These are phyloP conservation scores for Beauveria sp. DNA, from an alignment of 2,329 filamentous ascomycete genomes.

Conservation along the genomic window DNA sequence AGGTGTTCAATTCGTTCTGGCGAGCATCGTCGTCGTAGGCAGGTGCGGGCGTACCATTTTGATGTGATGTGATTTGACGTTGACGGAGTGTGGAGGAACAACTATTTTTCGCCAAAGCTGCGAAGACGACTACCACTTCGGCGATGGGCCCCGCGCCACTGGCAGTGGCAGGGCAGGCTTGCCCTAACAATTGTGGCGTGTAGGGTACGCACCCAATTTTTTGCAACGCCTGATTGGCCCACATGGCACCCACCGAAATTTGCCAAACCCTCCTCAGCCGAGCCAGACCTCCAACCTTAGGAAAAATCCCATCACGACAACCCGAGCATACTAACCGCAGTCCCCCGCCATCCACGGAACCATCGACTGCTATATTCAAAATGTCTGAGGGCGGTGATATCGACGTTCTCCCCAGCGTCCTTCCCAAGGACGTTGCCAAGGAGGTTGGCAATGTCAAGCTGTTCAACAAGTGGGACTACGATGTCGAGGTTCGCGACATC, in stretches of 20 bases:
- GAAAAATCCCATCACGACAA: conserved; percentile 32
- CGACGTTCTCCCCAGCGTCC: conserved; percentile 73
- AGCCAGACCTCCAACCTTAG: conserved; percentile 28
- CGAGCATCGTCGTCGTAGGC: conserved; percentile 1
- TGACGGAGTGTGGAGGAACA: conserved; percentile 29
- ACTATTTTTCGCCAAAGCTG: conserved; percentile 22
- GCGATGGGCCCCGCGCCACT: conserved; percentile 14
- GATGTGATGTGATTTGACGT: conserved; percentile 33
- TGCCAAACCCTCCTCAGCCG: conserved; percentile 23
- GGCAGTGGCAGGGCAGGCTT: conserved; percentile 29
- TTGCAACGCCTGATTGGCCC: conserved; percentile 28
- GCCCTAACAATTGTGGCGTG: conserved; percentile 30
- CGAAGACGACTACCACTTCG: conserved; percentile 23
- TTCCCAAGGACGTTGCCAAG: conserved; percentile 85
- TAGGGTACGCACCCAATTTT: conserved; percentile 22
- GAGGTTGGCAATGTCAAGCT: conserved; percentile 92
- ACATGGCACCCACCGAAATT: conserved; percentile 28
- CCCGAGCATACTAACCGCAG: conserved; percentile 30
- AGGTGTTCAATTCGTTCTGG: conserved; percentile 13
- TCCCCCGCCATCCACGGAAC: conserved; percentile 28
- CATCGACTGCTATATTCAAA: conserved; percentile 41
- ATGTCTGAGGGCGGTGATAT: conserved; percentile 96
- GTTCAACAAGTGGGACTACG: conserved; percentile 97
- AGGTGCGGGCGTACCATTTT: conserved; percentile 33
- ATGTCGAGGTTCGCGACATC: conserved; percentile 99